These are phyloP conservation scores for Naganishia sp. DNA, from an alignment of 1,284 basidiomycete species.

Conservation along the genomic window DNA sequence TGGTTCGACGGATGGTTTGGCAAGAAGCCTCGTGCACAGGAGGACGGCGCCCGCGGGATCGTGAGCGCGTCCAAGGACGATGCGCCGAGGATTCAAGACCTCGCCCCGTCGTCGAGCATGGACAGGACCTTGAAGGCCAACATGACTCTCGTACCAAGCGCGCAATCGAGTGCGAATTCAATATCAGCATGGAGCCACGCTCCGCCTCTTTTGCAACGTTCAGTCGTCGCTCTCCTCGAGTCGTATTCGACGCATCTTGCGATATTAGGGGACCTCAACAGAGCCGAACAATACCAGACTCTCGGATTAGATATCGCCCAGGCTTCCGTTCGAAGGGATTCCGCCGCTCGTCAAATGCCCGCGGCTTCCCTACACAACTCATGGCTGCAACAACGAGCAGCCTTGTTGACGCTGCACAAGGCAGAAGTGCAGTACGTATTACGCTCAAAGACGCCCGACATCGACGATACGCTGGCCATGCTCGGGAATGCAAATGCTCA, in stretches of 20 bases:
- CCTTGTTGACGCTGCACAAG: slow-evolving; percentile 70
- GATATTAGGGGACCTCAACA: slow-evolving; percentile 69
- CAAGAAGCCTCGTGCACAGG: slow-evolving; percentile 13
- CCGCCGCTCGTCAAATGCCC: slow-evolving; percentile 64
- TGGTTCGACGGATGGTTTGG: slow-evolving; percentile 37
- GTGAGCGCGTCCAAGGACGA: background rate
- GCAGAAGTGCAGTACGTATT: slow-evolving; percentile 72
- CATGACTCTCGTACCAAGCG: slow-evolving; percentile 9
- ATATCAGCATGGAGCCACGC: background rate
- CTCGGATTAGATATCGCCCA: slow-evolving; percentile 71
- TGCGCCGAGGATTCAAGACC: slow-evolving; percentile 12
- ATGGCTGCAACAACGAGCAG: slow-evolving; percentile 70
- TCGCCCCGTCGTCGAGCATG: slow-evolving; percentile 17
- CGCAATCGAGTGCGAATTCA: too few relatives aligned
- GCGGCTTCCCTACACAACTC: slow-evolving; percentile 62
- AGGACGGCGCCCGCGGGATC: slow-evolving; percentile 1
- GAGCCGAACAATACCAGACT: slow-evolving; percentile 83
- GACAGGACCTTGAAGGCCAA: slow-evolving; percentile 7
- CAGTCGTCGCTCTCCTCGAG: slow-evolving; percentile 65
- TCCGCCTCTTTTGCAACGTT: slow-evolving; percentile 63
- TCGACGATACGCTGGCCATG: slow-evolving; percentile 58
- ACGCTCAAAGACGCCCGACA: slow-evolving; percentile 34
- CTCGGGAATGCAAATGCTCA: slow-evolving; percentile 64
- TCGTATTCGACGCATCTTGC: slow-evolving; percentile 73
- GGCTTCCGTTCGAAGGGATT: slow-evolving; percentile 71